These are phyloP conservation scores for Apiotrichum porosum DNA, from an alignment of 1,284 basidiomycete genomes.

Conservation along the genomic window DNA sequence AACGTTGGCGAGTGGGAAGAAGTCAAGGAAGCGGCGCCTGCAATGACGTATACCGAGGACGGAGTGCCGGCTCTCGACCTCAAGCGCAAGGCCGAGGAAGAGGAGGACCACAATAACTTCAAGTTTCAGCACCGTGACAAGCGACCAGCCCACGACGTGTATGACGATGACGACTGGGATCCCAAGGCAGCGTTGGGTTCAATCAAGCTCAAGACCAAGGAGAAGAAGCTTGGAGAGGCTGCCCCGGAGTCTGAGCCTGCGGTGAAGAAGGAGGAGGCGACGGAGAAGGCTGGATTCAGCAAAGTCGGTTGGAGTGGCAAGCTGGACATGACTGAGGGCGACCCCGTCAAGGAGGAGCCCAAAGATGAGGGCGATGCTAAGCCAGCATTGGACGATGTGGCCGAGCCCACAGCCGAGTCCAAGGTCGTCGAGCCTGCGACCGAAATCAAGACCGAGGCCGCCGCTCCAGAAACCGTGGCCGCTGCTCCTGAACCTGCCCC, in stretches of 20 bases:
- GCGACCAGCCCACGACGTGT: constrained; percentile 28
- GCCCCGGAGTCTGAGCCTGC: constrained; percentile 18
- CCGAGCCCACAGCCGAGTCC: background rate
- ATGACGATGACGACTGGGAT: constrained; percentile 45
- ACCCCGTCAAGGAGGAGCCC: constrained; percentile 6
- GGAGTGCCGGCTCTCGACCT: background rate
- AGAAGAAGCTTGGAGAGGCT: constrained; percentile 18
- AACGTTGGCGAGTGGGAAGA: constrained; percentile 79
- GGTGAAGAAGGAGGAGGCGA: constrained; percentile 18
- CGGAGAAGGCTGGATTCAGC: constrained; percentile 1
- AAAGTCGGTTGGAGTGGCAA: background rate
- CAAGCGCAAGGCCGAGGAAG: constrained; percentile 14
- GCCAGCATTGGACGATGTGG: constrained; percentile 1
- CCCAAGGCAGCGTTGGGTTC: constrained; percentile 21
- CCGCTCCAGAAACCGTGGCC: background rate
- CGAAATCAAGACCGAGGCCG: background rate
- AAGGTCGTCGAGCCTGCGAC: constrained; percentile 2
- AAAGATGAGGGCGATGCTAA: background rate
- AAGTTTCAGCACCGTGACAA: constrained; percentile 27
- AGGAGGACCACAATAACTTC: constrained; percentile 33
- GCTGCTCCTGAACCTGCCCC: constrained; percentile 3
- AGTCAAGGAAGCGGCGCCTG: constrained; percentile 47
- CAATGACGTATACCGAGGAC: constrained; percentile 2
- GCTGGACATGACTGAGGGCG: background rate
- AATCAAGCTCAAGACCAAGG: constrained; percentile 39